A percentile compares a stretch with the other conserved stretches of the same genome.
phyloP scores from a whole-genome alignment of 2,329 filamentous ascomycete genomes.

The Alternaria longipes region DNA sequence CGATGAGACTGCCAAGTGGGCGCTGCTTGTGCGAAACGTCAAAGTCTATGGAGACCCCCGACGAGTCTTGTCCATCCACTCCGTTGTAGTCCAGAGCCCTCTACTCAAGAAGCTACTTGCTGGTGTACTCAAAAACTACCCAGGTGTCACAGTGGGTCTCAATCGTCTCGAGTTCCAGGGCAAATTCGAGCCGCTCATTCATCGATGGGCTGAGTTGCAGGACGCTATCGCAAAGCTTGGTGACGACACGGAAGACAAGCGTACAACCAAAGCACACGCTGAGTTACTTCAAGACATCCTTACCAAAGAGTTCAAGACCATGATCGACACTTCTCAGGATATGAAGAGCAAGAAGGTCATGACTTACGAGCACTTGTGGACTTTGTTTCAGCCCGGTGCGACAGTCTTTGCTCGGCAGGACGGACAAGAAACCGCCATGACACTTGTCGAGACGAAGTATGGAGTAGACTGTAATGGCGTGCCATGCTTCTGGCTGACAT shows the following conservation, averaged over 20 bases:
- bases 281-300: constrained; percentile 52
- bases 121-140: constrained; percentile 66
- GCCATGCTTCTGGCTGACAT: constrained; percentile 50
- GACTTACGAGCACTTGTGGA: constrained; percentile 57
- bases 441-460: constrained; percentile 41
- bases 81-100: constrained; percentile 72
- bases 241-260: constrained; percentile 39
- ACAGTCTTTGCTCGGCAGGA: constrained; percentile 47
- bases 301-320: constrained; percentile 53
- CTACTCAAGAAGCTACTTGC: constrained; percentile 67
- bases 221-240: constrained; percentile 36
- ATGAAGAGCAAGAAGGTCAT: constrained; percentile 53
- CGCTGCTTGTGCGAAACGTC: constrained; percentile 56
- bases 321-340: constrained; percentile 54
- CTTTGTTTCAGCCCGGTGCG: constrained; percentile 53
- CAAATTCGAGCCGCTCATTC: constrained; percentile 71
- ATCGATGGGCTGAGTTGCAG: constrained; percentile 66
- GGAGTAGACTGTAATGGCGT: constrained; percentile 45
- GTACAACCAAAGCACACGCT: constrained; percentile 51
- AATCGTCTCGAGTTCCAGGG: constrained; percentile 69
- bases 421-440: constrained; percentile 48
- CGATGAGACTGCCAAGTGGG: constrained; percentile 68
- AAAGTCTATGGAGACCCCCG: constrained; percentile 60
- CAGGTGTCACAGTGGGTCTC: constrained; percentile 69
- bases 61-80: constrained; percentile 69